Base-by-base conservation (phyloP, 2,329 filamentous ascomycete species). In the Penicillium aurantiogriseum region DNA sequence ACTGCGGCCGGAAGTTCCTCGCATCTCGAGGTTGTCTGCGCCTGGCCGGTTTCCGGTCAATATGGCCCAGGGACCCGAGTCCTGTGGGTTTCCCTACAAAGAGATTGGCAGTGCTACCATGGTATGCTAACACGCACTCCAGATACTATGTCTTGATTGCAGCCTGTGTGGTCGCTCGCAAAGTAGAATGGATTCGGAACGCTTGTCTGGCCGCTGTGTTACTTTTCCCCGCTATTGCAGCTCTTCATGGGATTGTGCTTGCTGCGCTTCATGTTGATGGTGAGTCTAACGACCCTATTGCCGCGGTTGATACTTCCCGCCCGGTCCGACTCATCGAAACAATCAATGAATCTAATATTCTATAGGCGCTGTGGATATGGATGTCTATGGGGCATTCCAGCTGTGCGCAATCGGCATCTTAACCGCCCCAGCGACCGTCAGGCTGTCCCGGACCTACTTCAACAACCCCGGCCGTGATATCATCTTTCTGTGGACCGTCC, bases 341-440 rank as follows among this genome's bases (percentile, higher is more conserved):
- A 29, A 36, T 29, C 13, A 42, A 33, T 25, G n/a, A 21, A 29
- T 39, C 56, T 65, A 39, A 65, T 29, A 9, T 3, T 11, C 1
- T 57, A 25, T 56, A 87, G 85, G 76, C 51, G 86, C 83, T 15
- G 80, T 88, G 15, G 86, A 89, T 64, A 83, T 89, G 81, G 87
- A 89, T 63, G 76, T 89, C 4, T 89, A 83, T 56, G 87, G 87
- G 1, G 85, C 85, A 9, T 88, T 89, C 60, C 87, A 89, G 62
- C 69, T 88, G 0, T 89, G 86, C 57, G 80, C 86, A 0, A 85
- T 89, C 38, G 86, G 85, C 13, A 85, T 88, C 17, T 64, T 89
- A 4, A 83, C 85, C 1, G 86, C 84, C 4, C 87, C 86, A 0
- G 78, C 85, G 0, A 87, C 85, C 0, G 85, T 86, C 23, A 79